A percentile compares a stretch with the other conserved stretches of the same genome.
Evolutionary conservation across 2,329 filamentous ascomycete genomes (phyloP).

Genomic region (Botrytis hyacinthi): DNA sequence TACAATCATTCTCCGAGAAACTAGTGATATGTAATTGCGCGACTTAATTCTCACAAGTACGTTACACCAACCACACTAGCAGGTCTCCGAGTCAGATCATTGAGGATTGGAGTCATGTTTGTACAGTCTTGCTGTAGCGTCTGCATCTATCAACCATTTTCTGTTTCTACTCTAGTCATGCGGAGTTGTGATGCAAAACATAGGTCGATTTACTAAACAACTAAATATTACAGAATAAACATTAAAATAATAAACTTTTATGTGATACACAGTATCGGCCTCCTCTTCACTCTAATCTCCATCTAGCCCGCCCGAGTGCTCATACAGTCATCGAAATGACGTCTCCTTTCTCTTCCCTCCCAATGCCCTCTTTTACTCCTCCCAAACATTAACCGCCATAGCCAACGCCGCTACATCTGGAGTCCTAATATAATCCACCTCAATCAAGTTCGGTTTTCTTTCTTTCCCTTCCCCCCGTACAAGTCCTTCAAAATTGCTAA

Average conservation of each 20-base stretch:
- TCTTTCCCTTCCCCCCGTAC: background rate
- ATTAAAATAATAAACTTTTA: background rate
- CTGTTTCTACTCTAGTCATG: background rate
- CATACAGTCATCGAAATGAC: background rate
- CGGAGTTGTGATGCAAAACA: background rate
- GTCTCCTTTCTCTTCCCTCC: background rate
- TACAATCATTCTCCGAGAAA: background rate
- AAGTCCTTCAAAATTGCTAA: background rate
- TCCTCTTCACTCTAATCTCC: background rate
- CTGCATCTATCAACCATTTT: background rate
- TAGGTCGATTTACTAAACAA: background rate
- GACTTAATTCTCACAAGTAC: background rate
- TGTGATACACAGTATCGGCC: background rate
- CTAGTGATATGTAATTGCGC: background rate
- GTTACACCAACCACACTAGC: background rate
- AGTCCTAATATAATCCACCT: conserved; percentile 6
- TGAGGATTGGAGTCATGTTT: background rate
- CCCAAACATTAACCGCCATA: conserved; percentile 1
- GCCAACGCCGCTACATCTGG: conserved; percentile 2
- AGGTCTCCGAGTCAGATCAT: background rate
- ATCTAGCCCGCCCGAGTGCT: background rate
- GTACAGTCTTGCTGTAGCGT: background rate
- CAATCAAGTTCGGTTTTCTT: conserved; percentile 3
- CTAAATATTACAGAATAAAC: background rate
- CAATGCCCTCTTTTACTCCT: too few relatives aligned